Evolutionary conservation across 1,139 yeast species (phyloP), one percentile per base, ranked within the genome.

Genomic region (Debaryomyces udenii): DNA sequence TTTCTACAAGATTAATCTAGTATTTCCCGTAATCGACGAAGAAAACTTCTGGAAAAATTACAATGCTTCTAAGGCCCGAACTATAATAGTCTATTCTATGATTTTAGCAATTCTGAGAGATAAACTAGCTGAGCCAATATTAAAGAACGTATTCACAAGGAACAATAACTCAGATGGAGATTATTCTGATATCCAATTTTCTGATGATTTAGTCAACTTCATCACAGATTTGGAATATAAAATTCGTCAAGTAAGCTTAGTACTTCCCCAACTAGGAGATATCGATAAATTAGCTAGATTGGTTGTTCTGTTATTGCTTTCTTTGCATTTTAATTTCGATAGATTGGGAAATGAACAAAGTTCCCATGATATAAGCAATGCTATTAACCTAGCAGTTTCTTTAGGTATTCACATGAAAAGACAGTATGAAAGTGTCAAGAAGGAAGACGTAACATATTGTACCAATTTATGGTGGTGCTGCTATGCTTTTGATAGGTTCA

Each of bases 401-500:
- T 40, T 66, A 33, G 68, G 66, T 1, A 61, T 69, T 16, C 74
- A 69, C 43, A 59, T 64, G 61, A 59, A 60, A 30, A 53, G 56
- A 2, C 45, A 50, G 6, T 31, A 46, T 6, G 44, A 44, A 20
- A 49, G 50, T 23, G 29, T 49, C 14, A 39, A 42, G n/a, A 37
- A 43, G 3, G 56, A 45, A n/a, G 47, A 47, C 11, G 48, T 53
- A 6, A 55, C 51, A 13, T 61, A 64, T 40, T 51, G 61, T 27
- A 51, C 58, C n/a, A 56, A 59, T 35, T 47, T 67, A 17, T 68
- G 74, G 72, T 69, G 72, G 71, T 52, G 61, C 30, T 54, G 68
- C 41, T 67, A 56, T 41, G 51, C 67, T 3, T 50, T 66, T 42
- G 75, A 69, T 47, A 46, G 71, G 18, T 59, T 66, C 50, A 67